Evolutionary conservation across 768 basidiomycete genomes (phyloP).

Genomic region (Xerocomellus amylosporus): DNA sequence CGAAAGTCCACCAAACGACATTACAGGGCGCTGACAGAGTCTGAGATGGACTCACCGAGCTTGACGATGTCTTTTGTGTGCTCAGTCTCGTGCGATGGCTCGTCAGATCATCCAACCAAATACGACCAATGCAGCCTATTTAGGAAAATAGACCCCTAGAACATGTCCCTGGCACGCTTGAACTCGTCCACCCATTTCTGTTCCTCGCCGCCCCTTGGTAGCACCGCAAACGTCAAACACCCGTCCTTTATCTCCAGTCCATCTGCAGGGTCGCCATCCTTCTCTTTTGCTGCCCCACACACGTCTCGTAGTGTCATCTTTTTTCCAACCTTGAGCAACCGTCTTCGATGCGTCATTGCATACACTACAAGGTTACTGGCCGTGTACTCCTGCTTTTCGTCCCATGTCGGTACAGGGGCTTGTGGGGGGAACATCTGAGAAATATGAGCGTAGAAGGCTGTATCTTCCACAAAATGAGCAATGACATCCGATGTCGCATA

Average conservation of each 20-base stretch:
- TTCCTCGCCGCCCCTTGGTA: constrained; percentile 76
- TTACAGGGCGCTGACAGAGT: constrained; percentile 19
- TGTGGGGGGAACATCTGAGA: constrained; percentile 79
- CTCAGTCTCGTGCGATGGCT: constrained; percentile 7
- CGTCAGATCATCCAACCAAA: constrained; percentile 24
- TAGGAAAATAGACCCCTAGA: constrained; percentile 17
- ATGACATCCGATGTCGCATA: constrained; percentile 88
- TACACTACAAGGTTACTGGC: constrained; percentile 71
- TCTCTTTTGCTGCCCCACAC: constrained; percentile 57
- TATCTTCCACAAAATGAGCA: constrained; percentile 79
- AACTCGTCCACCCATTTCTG: constrained; percentile 85
- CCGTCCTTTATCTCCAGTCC: constrained; percentile 84
- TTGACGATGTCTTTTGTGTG: constrained; percentile 43
- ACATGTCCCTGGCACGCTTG: constrained; percentile 54
- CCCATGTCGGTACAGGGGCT: constrained; percentile 71
- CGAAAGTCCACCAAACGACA: constrained; percentile 20
- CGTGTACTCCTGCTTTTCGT: constrained; percentile 63
- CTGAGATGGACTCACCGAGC: constrained; percentile 60
- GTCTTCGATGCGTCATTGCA: constrained; percentile 70
- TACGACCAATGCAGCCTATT: constrained; percentile 25
- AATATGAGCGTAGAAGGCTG: constrained; percentile 77
- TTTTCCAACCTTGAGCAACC: constrained; percentile 87
- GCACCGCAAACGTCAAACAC: constrained; percentile 73
- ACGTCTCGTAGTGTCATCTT: constrained; percentile 85
- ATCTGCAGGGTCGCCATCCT: constrained; percentile 60